These are phyloP conservation scores for Marasmius sp. DNA, from an alignment of 1,284 basidiomycete species.

Conservation along the genomic window DNA sequence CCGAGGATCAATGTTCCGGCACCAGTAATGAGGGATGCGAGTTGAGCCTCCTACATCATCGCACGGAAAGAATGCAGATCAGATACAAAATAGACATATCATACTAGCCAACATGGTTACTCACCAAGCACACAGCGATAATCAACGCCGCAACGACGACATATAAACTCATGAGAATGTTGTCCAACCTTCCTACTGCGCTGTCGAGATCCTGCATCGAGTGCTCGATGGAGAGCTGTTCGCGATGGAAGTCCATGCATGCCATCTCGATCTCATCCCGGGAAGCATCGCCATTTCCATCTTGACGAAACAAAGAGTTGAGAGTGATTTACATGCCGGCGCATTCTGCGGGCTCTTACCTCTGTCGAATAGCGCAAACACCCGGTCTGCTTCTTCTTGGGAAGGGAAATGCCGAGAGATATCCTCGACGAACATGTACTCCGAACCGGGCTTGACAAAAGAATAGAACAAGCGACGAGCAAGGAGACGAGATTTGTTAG, in stretches of 20 bases:
- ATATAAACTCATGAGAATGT: conserved; percentile 71
- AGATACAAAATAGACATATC: neutral
- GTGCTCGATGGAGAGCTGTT: conserved; percentile 81
- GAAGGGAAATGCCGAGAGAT: conserved; percentile 74
- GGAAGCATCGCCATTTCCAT: conserved; percentile 72
- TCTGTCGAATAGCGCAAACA: conserved; percentile 81
- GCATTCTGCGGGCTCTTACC: conserved; percentile 31
- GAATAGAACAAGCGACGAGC: conserved; percentile 88
- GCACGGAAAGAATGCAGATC: neutral
- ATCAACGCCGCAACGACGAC: conserved; percentile 71
- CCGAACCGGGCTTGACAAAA: conserved; percentile 65
- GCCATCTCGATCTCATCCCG: conserved; percentile 79
- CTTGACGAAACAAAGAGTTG: conserved; percentile 21
- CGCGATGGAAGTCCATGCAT: conserved; percentile 82
- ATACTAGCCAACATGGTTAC: conserved; percentile 17
- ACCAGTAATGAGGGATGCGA: conserved; percentile 76
- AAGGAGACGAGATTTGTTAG: conserved; percentile 84
- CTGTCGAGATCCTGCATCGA: conserved; percentile 92
- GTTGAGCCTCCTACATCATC: conserved; percentile 58
- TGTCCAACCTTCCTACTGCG: conserved; percentile 79
- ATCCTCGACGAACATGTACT: conserved; percentile 67
- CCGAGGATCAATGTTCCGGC: conserved; percentile 83
- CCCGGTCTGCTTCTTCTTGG: conserved; percentile 62
- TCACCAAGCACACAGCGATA: conserved; percentile 70
- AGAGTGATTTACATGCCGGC: conserved; percentile 44